Evolutionary conservation across 148 eudicot species (phyloP).

Genomic region (Linanthus parryae): DNA sequence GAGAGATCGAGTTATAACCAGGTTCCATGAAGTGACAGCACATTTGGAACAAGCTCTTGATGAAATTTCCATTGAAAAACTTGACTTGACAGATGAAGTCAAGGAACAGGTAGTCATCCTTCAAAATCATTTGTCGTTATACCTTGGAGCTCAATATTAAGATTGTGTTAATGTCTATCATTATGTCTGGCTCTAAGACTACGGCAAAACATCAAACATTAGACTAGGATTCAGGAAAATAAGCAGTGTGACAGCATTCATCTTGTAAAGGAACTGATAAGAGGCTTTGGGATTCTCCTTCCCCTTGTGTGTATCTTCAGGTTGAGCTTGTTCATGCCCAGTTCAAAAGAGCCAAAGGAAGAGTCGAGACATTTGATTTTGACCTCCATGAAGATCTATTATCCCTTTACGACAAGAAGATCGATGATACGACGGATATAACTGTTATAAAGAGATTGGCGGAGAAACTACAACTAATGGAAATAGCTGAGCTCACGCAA

Average conservation of each 20-base stretch:
- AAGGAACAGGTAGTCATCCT: constrained; percentile 69
- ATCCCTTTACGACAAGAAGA: constrained; percentile 46
- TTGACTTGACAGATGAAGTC: constrained; percentile 91
- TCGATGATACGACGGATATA: constrained; percentile 38
- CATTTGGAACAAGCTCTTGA: constrained; percentile 68
- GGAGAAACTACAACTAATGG: constrained; percentile 66
- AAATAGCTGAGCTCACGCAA: constrained; percentile 77
- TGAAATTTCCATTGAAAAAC: constrained; percentile 52
- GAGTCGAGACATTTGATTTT: constrained; percentile 57
- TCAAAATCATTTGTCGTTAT: no score
- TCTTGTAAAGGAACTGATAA: no score
- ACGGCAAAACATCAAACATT: no score
- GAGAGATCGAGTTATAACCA: constrained; percentile 65
- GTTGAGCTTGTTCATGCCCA: constrained; percentile 89
- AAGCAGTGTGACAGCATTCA: no score
- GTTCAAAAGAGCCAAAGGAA: constrained; percentile 89
- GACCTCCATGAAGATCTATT: constrained; percentile 68
- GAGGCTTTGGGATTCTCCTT: no score
- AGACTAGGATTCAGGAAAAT: no score
- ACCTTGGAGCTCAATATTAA: no score
- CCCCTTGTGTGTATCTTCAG: constrained; percentile 26
- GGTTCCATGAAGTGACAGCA: constrained; percentile 64
- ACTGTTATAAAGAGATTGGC: constrained; percentile 52
- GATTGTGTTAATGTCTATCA: no score
- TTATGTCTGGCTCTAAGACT: no score